phyloP scores from a whole-genome alignment of 1,284 basidiomycete species.

The Trametes hirsuta region DNA sequence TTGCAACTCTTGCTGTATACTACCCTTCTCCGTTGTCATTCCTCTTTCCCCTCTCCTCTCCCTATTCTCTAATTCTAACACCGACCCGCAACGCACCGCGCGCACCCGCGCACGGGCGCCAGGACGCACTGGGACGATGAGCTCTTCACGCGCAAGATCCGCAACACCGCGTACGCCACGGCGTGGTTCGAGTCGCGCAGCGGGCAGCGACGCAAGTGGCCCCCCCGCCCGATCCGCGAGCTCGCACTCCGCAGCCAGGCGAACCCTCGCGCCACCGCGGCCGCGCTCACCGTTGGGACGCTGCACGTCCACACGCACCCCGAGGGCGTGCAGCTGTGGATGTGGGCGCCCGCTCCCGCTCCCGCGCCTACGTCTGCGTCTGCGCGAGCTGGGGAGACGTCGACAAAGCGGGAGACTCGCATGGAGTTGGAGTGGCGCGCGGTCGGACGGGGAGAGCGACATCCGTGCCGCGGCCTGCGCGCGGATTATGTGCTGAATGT shows the following conservation, averaged over 20 bases:
- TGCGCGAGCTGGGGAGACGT: not conserved
- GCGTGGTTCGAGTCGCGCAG: not conserved
- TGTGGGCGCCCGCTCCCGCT: not conserved
- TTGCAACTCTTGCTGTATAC: too few species aligned
- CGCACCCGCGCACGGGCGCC: not conserved
- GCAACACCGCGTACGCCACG: not conserved
- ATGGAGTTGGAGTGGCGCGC: too few species aligned
- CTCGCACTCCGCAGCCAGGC: not conserved
- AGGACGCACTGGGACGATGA: not conserved
- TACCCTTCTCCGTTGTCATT: too few species aligned
- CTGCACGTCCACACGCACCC: not conserved
- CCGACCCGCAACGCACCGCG: not conserved
- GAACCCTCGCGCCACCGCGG: not conserved
- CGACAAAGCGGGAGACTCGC: not conserved
- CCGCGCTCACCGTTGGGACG: not conserved
- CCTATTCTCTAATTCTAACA: too few species aligned
- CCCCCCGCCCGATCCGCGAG: not conserved
- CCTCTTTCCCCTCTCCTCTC: too few species aligned
- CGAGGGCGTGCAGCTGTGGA: not conserved
- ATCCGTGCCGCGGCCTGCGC: not conserved
- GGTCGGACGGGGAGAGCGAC: not conserved
- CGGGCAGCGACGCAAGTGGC: too few species aligned
- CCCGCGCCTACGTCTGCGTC: too few species aligned
- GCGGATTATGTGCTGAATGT: not conserved
- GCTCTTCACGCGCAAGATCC: not conserved